Percentiles rank a stretch among this genome's conserved stretches.
Conservation (phyloP, 768 basidiomycete species). For the Termitomyces sp. region DNA sequence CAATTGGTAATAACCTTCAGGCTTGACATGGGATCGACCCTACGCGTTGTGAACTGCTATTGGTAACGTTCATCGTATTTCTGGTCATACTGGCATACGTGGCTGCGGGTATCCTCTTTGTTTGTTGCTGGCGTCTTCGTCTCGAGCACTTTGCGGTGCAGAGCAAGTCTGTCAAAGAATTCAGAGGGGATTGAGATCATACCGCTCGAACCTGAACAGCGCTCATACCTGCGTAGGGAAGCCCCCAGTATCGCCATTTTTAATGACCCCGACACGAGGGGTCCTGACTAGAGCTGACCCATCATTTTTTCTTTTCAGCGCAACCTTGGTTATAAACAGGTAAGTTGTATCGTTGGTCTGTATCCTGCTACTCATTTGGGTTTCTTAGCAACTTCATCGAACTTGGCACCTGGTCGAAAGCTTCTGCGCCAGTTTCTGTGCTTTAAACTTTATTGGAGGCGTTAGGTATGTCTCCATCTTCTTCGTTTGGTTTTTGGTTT, state of each 20-base stretch:
- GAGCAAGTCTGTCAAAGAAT: conserved; percentile 25
- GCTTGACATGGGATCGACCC: conserved; percentile 27
- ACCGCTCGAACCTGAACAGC: conserved; percentile 98
- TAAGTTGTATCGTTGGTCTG: conserved; percentile 28
- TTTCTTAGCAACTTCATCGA: conserved; percentile 75
- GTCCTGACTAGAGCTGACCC: conserved; percentile 47
- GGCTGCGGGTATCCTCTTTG: conserved; percentile 89
- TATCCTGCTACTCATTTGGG: conserved; percentile 12
- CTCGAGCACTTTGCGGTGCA: conserved; percentile 22
- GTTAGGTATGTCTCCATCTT: conserved; percentile 53
- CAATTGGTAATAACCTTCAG: conserved; percentile 42
- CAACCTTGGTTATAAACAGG: conserved; percentile 80
- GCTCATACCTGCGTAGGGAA: conserved; percentile 99
- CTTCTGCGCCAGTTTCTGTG: conserved; percentile 85
- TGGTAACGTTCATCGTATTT: conserved; percentile 67
- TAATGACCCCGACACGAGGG: conserved; percentile 37
- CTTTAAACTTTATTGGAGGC: conserved; percentile 88
- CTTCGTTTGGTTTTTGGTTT: background rate
- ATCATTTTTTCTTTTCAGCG: conserved; percentile 42
- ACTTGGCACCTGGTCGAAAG: conserved; percentile 82
- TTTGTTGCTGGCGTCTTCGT: conserved; percentile 21
- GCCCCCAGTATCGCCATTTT: conserved; percentile 66
- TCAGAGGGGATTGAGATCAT: conserved; percentile 85
- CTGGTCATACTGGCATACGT: conserved; percentile 60
- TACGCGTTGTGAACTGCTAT: conserved; percentile 37